These are phyloP conservation scores for Pelargonium nanum DNA, from an alignment of 345 rosid genomes.

Conservation along the genomic window DNA sequence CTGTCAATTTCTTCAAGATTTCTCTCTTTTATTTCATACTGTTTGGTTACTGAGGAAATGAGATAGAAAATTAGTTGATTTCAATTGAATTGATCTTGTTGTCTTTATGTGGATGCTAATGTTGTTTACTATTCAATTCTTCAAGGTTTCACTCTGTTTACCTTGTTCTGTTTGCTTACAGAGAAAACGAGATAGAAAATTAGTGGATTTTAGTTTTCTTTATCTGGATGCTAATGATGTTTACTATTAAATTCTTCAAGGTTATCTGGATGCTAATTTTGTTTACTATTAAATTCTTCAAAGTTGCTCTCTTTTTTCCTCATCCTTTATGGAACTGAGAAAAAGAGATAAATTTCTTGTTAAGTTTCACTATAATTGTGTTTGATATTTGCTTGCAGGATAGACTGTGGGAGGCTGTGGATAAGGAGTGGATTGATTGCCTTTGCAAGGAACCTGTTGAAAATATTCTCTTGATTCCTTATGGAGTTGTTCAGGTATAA, in stretches of 20 bases:
- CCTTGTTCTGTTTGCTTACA: too few relatives aligned
- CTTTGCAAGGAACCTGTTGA: slow-evolving; percentile 45
- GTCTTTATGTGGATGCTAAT: neutral
- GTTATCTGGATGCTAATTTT: too few relatives aligned
- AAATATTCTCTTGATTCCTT: slow-evolving; percentile 64
- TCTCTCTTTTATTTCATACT: neutral
- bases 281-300: too few relatives aligned
- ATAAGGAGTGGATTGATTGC: slow-evolving; percentile 68
- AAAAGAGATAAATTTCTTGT: too few relatives aligned
- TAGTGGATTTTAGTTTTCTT: too few relatives aligned
- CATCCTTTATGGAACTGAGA: too few relatives aligned
- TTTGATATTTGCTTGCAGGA: slow-evolving; percentile 28
- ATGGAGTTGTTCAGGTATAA: slow-evolving; percentile 52
- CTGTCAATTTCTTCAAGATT: slow-evolving; percentile 76
- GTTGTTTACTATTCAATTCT: too few relatives aligned
- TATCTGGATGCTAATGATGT: neutral
- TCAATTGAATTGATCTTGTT: too few relatives aligned
- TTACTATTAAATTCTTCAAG: too few relatives aligned
- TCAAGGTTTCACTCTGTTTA: too few relatives aligned
- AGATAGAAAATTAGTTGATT: neutral
- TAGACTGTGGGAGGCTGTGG: slow-evolving; percentile 69
- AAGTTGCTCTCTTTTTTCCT: too few relatives aligned
- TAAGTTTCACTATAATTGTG: too few relatives aligned
- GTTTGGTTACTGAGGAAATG: neutral
- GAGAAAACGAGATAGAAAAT: neutral